Conservation (phyloP, 306 rosid species). For the Lablab purpureus region DNA sequence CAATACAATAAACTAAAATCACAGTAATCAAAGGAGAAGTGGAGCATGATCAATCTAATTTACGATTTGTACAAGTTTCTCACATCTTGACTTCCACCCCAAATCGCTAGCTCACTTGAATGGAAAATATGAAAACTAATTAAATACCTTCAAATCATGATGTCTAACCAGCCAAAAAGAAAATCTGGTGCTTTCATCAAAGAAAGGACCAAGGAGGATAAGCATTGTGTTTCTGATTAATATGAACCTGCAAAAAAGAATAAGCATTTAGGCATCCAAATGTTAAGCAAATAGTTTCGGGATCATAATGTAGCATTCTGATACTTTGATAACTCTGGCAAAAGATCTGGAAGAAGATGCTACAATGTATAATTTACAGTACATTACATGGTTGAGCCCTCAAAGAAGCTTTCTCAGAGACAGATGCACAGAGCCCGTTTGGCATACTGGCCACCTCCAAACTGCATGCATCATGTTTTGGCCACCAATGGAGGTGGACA, state of each 20-base stretch:
- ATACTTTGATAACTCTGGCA: background rate
- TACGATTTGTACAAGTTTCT: background rate
- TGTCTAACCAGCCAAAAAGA: background rate
- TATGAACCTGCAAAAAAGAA: conserved; percentile 39
- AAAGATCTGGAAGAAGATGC: conserved; percentile 1
- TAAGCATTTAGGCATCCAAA: background rate
- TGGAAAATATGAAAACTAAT: conserved; percentile 1
- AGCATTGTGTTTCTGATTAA: conserved; percentile 24
- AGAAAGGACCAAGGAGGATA: background rate
- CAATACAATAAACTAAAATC: background rate
- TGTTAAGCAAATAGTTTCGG: background rate
- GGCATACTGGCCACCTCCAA: conserved; percentile 68
- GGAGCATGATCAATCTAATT: background rate
- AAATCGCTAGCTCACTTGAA: conserved; percentile 1
- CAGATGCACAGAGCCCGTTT: conserved; percentile 64
- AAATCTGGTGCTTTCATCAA: background rate
- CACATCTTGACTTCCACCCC: conserved; percentile 19
- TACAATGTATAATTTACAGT: background rate
- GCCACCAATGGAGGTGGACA: conserved; percentile 62
- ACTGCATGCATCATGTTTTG: background rate
- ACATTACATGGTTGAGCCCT: conserved; percentile 18
- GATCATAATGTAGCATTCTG: background rate
- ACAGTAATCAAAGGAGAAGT: background rate
- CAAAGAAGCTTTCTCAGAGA: conserved; percentile 61
- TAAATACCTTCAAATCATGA: background rate